A percentile compares a stretch with the other conserved stretches of the same genome.
Evolutionary conservation across 2,329 filamentous ascomycete genomes (phyloP).

Genomic region (Trichoderma sp.): DNA sequence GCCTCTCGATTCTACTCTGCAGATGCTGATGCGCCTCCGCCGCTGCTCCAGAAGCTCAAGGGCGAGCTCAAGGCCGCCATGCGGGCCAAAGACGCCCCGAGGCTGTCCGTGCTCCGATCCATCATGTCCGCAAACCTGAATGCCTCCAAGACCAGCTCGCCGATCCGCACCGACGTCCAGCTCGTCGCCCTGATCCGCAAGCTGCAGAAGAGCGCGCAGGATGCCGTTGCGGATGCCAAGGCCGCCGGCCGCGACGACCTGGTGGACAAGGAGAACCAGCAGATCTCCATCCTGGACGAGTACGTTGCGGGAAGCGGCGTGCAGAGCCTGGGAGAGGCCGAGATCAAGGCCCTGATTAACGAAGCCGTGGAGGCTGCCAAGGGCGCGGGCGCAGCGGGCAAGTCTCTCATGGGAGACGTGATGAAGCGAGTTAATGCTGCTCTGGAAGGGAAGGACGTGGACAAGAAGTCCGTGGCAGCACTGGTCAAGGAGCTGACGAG

Average conservation of each 20-base stretch:
- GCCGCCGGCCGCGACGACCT: constrained; percentile 68
- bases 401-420: constrained; percentile 60
- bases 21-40: constrained; percentile 46
- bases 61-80: constrained; percentile 68
- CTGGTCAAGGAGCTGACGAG: constrained; percentile 59
- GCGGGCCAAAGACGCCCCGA: constrained; percentile 65
- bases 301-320: constrained; percentile 65
- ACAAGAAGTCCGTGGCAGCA: constrained; percentile 63
- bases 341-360: constrained; percentile 60
- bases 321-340: constrained; percentile 59
- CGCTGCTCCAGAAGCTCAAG: constrained; percentile 59
- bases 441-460: constrained; percentile 66
- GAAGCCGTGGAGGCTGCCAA: constrained; percentile 56
- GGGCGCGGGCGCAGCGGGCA: constrained; percentile 49
- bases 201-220: constrained; percentile 59
- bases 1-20: constrained; percentile 41
- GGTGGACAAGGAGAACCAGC: constrained; percentile 69
- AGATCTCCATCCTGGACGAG: constrained; percentile 67
- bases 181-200: constrained; percentile 70
- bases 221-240: constrained; percentile 67
- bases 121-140: constrained; percentile 74
- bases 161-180: constrained; percentile 71
- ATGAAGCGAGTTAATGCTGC: constrained; percentile 63
- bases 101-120: constrained; percentile 69
- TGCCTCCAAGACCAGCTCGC: constrained; percentile 71